Evolutionary conservation across 23 red algal species (phyloP), one percentile per base, ranked within the genome.

Genomic region (Agarophyton chilense): DNA sequence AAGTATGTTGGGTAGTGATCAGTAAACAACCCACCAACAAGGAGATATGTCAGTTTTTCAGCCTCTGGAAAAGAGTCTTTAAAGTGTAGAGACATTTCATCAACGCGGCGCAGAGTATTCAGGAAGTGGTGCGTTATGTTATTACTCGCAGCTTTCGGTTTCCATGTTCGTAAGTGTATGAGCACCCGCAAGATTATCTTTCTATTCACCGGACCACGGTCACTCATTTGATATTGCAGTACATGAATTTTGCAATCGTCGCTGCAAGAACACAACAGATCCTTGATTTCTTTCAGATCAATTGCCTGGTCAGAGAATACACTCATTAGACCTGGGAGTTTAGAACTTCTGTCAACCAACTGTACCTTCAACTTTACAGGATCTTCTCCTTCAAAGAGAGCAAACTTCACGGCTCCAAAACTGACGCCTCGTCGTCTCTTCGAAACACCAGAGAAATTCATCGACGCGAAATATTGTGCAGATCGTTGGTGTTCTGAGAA

Each of bases 11-110:
- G 89, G 33, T 84, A 83, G 49, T 92, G 89, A 21, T 67, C 61
- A 11, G 89, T 92, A 61, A 92, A 92, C 22, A 92, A 74, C 13
- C 89, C 89, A 47, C 77, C 77, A 12, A 92, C 77, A 12, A 92
- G 70, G 17, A 92, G 60, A 35, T 77, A 89, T 6, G 70, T 56
- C 25, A 78, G 60, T 31, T 77, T 19, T 33, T 77, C 47, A 39
- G 84, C 84, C 31, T 89, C 44, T 19, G 84, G 84, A 79, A 78
- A 89, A 9, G 51, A 10, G 16, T 62, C 54, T 22, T 79, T 49
- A 42, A 89, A 61, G 7, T 70, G 21, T 5, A 4, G 35, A 22
- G 84, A 29, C 6, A 79, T 49, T 11, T 63, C 50, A 28, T 63
- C 71, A 10, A 68, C 78, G 18, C 51, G 38, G 19, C 71, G 44